Base-by-base conservation (phyloP, 441 rosid genomes). In the Omphalea diandra region DNA sequence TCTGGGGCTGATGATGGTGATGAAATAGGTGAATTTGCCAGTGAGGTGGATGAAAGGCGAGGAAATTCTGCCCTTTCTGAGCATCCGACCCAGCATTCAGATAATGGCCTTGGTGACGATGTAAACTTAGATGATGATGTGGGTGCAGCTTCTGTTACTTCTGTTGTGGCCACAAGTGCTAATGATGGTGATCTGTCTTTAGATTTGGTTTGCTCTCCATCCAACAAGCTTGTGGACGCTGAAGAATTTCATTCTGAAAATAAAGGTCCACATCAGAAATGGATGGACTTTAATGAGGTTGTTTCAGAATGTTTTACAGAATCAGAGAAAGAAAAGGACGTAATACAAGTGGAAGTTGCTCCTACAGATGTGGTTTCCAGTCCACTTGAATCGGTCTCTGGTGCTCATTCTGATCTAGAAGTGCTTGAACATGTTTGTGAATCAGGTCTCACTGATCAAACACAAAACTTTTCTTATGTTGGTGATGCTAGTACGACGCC, bases 311-410 rank as follows among this genome's bases (percentile, higher is more conserved):
- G 65, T 76, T 64, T 47, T 63, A 27, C 63, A 15, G 85, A 76
- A 67, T 68, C 68, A 32, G 82, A 81, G 77, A 69, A 67, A 53
- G 76, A 46, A 54, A 63, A 67, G 70, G 82, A 79, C 73, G 71
- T 57, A n/a, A 73, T 38, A 69, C 77, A 83, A 76, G 31, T 17
- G 68, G 81, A 83, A 66, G 80, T 75, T 56, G 73, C 73, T 81
- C 41, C 68, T 32, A 71, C 70, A 67, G 82, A 77, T 78, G 64
- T 57, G 54, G 83, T 70, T 18, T 60, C 78, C 26, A 44, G 63
- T 40, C 68, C 40, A 0, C 27, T 44, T 24, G 36, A 72, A 66
- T 59, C 70, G 40, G 68, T 55, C 56, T 67, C 78, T 63, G 43
- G 10, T 69, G 75, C 68, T 41, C 35, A 69, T 60, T 66, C 61